phyloP scores from a whole-genome alignment of 441 rosid species.

The Cnidoscolus chayamansa region DNA sequence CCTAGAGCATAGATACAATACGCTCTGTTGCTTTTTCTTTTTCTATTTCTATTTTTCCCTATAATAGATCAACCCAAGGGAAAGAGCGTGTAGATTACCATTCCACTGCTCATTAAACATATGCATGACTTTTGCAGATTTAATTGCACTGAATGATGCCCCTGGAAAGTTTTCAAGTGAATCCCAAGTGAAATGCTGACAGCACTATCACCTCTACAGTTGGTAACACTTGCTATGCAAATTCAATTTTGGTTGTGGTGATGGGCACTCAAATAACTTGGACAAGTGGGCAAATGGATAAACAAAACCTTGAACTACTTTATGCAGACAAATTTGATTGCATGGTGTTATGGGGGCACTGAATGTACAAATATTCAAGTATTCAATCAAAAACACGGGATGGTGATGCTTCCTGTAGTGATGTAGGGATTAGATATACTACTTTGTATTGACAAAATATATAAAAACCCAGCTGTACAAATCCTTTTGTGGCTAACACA shows the following conservation, averaged over 20 bases:
- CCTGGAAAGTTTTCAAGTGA: not conserved
- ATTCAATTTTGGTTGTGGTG: not conserved
- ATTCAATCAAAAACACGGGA: conserved; percentile 16
- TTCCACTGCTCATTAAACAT: not conserved
- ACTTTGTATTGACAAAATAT: not conserved
- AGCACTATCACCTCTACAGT: conserved; percentile 22
- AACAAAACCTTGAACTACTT: not conserved
- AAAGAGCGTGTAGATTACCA: not conserved
- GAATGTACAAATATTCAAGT: not conserved
- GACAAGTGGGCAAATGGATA: not conserved
- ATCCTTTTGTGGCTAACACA: not conserved
- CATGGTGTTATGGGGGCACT: conserved; percentile 1
- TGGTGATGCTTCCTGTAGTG: conserved; percentile 21
- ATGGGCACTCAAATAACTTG: not conserved
- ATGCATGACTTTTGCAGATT: not conserved
- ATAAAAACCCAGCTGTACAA: not conserved
- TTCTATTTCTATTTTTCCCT: not conserved
- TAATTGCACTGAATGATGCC: conserved; percentile 10
- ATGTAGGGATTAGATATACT: not conserved
- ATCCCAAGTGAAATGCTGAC: conserved; percentile 28
- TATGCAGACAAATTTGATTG: conserved; percentile 9
- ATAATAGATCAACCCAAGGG: not conserved
- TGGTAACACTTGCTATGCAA: conserved; percentile 8
- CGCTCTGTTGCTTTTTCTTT: not conserved
- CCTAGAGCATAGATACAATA: not conserved